Base-by-base conservation (phyloP, 1,139 yeast species). In the Scheffersomyces quercinus region DNA sequence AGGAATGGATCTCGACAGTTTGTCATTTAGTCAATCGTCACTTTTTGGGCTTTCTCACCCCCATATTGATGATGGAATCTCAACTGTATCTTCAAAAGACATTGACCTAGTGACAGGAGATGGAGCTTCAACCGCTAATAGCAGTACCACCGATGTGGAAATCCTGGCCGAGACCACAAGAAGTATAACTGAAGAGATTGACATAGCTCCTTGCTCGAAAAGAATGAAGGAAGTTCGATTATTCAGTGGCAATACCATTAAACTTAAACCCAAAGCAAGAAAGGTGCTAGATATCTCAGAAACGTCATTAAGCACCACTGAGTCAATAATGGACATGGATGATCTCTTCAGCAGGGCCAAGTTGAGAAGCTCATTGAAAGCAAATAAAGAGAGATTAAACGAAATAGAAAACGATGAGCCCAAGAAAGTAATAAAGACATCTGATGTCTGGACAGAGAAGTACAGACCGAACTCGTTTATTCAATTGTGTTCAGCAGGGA, bases 401-500 rank as follows among this genome's bases (percentile, higher is more conserved):
- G 35, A 14, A 11, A 31, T 15, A 31, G 35, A 31, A 31, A 31
- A 31, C 13, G 35, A 31, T 14, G 37, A 36, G 26, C 52, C n/a
- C 30, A 33, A 13, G 39, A 41, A 16, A 8, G 26, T 7, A 6
- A 20, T 20, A 20, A 20, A 14, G 9, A 31, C 20, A 31, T 14
- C 24, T 31, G 35, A 20, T 4, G 59, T 84, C 7, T 84, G 88
- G 88, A 80, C 89, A 0, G 98, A 93, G 56, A 89, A 88, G 63
- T 91, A 91, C 74, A 72, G 93, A 39, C 97, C 99, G 0, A 67
- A 64, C 24, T 70, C 68, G 36, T 91, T 88, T 66, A 57, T 89
- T 14, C 68, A 70, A 41, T 56, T 74, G 37, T 56, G 97, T 81
- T 62, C 80, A 70, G 65, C 82, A 70, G 98, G 98, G 0, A 89